Conservation (phyloP, 192 early-diverging fungal genomes). For the Obelidium mucronatum region DNA sequence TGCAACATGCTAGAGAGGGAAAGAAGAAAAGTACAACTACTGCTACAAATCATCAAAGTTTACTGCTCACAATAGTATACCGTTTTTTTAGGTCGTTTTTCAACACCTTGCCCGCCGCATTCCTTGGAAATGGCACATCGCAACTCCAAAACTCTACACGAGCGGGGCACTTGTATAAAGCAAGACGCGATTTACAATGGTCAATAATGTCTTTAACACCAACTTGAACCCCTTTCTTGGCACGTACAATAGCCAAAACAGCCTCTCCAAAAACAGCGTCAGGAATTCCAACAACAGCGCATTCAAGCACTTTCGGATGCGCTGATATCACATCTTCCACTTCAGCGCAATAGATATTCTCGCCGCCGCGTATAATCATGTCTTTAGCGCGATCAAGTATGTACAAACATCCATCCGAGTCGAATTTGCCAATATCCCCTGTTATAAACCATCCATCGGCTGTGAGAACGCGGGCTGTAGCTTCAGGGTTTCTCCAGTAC, state of each 20-base stretch:
- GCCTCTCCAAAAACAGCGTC: slow-evolving; percentile 36
- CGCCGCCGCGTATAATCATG: slow-evolving; percentile 47
- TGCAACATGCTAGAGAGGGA: no score
- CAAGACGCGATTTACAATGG: slow-evolving; percentile 2
- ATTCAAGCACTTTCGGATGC: slow-evolving; percentile 36
- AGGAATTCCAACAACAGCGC: slow-evolving; percentile 35
- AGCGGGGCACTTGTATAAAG: slow-evolving; percentile 30
- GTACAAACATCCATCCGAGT: slow-evolving; percentile 50
- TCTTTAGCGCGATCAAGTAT: slow-evolving; percentile 60
- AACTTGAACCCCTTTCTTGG: not conserved
- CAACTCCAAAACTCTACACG: slow-evolving; percentile 6
- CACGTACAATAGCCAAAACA: slow-evolving; percentile 28
- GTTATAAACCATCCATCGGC: slow-evolving; percentile 58
- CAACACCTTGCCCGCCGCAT: slow-evolving; percentile 24
- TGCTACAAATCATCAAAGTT: no score
- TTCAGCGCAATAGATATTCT: slow-evolving; percentile 41
- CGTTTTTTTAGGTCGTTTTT: slow-evolving; percentile 8
- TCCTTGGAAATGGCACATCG: not conserved
- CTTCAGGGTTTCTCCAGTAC: slow-evolving; percentile 58
- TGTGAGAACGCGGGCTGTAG: slow-evolving; percentile 53
- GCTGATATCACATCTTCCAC: slow-evolving; percentile 35
- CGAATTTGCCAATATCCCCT: slow-evolving; percentile 59
- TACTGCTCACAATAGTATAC: not conserved
- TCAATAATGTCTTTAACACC: not conserved
- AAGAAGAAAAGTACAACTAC: no score